phyloP scores from a whole-genome alignment of 495 filamentous ascomycete species.

The Staphylotrichum tortipilum region DNA sequence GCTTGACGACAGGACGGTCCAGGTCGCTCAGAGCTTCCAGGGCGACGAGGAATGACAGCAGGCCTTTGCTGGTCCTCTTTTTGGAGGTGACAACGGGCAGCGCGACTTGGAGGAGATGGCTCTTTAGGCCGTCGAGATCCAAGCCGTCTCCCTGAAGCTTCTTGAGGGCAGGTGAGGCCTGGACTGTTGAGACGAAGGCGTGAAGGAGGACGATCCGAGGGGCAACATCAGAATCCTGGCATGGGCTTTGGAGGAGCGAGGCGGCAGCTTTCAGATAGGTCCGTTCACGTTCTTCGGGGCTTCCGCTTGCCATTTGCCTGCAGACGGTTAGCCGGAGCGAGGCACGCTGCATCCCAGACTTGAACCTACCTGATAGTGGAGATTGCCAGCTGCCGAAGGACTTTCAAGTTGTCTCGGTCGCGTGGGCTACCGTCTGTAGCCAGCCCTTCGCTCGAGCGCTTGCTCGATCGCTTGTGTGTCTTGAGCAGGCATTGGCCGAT shows the following conservation, averaged over 20 bases:
- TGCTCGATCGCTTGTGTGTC: slow-evolving; percentile 6
- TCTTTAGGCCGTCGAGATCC: slow-evolving; percentile 7
- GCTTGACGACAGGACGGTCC: slow-evolving; percentile 5
- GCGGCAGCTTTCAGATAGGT: slow-evolving; percentile 24
- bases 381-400: slow-evolving; percentile 23
- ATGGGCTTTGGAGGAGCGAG: slow-evolving; percentile 16
- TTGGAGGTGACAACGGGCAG: slow-evolving; percentile 1
- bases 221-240: slow-evolving; percentile 15
- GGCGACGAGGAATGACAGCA: slow-evolving; percentile 14
- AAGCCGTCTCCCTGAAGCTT: slow-evolving; percentile 12
- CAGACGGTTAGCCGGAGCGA: slow-evolving; percentile 12
- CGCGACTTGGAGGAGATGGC: slow-evolving; percentile 8
- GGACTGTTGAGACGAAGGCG: slow-evolving; percentile 11
- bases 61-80: slow-evolving; percentile 9
- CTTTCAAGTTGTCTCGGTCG: slow-evolving; percentile 11
- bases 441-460: slow-evolving; percentile 6
- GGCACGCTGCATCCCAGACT: background rate
- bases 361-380: slow-evolving; percentile 24
- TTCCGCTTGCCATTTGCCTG: slow-evolving; percentile 27
- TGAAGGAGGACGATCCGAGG: slow-evolving; percentile 13
- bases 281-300: slow-evolving; percentile 27
- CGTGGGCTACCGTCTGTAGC: slow-evolving; percentile 2
- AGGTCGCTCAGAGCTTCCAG: slow-evolving; percentile 15
- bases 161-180: slow-evolving; percentile 5
- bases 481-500: slow-evolving; percentile 17